These are phyloP conservation scores for Beauveria rudraprayagi DNA, from an alignment of 2,329 filamentous ascomycete species.

Conservation along the genomic window DNA sequence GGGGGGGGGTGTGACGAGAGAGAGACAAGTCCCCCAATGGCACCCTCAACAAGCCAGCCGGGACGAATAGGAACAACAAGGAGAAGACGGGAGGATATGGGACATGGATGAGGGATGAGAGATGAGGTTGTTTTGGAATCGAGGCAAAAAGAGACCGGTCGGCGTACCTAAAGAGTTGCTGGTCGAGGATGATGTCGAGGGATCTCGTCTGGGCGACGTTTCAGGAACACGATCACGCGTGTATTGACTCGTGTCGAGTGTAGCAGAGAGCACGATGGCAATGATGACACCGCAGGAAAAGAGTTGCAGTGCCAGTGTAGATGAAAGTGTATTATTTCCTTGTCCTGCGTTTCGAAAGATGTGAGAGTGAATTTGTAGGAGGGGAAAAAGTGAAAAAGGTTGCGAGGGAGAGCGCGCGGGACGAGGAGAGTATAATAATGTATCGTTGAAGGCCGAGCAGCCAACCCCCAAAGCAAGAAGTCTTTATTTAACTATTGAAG, in stretches of 20 bases:
- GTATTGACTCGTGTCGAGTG: constrained; percentile 5
- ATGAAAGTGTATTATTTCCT: background rate
- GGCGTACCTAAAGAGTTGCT: background rate
- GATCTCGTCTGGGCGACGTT: background rate
- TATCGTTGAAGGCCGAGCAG: background rate
- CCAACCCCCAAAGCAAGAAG: background rate
- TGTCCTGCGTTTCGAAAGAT: background rate
- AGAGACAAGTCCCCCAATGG: background rate
- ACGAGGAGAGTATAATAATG: background rate
- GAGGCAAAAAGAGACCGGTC: background rate
- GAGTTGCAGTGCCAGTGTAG: constrained; percentile 1
- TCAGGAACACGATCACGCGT: background rate
- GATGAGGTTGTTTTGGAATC: background rate
- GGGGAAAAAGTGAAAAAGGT: background rate
- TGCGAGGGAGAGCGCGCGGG: background rate
- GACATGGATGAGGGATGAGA: background rate
- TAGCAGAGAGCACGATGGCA: constrained; percentile 4
- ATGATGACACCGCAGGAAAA: background rate
- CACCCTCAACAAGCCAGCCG: background rate
- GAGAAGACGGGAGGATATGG: background rate
- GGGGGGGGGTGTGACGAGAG: background rate
- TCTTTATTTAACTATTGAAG: background rate
- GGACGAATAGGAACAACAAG: constrained; percentile 1
- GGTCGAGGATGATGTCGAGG: background rate
- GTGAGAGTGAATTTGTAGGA: background rate